Base-by-base conservation (phyloP, 2,329 filamentous ascomycete species). In the Ophiocordyceps polyrhachis-furcata region DNA sequence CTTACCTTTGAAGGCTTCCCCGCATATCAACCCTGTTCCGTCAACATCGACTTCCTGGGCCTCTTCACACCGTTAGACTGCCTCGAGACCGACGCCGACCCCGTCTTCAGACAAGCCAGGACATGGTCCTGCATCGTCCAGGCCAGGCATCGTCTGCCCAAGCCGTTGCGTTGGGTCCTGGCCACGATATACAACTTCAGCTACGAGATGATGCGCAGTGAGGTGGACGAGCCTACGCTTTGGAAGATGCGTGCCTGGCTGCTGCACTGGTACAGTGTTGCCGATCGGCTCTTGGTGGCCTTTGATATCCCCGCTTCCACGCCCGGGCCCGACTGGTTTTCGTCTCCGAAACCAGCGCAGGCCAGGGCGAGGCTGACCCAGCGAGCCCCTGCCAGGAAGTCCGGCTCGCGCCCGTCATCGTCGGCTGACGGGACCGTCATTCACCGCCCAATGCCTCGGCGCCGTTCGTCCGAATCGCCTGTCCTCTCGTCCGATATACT, bases 111-210 rank as follows among this genome's bases (percentile, higher is more conserved):
- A 28, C 37, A 46, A 19, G 58, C 58, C 15, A 53, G 59, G 15
- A 42, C 47, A 6, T 62, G 59, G 59, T 55, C 56, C 5, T 62
- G 59, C 44, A 49, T 51, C 11, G 23, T 52, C 2, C 59, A 62
- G 44, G 47, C 51, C 5, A 17, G 23, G 1, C 5, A 31, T 2
- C 11, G 28, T 6, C 45, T 62, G 2, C 58, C 57, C 15, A 56
- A 50, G 41, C 51, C 56, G 29, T 44, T 61, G 38, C 53, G 59
- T 49, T 61, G 51, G 58, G 45, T 61, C 29, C 54, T 60, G 21
- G 51, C 56, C 25, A 53, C 43, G 40, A 47, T 60, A 20, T 62
- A 56, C 49, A 52, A 60, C 49, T 56, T 61, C 19, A 46, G 55
- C 43, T 53, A 45, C 45, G 50, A 56, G 21, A 54, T 58, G 50